Evolutionary conservation across 2,329 filamentous ascomycete species (phyloP).

Genomic region (Byssochlamys sp.): DNA sequence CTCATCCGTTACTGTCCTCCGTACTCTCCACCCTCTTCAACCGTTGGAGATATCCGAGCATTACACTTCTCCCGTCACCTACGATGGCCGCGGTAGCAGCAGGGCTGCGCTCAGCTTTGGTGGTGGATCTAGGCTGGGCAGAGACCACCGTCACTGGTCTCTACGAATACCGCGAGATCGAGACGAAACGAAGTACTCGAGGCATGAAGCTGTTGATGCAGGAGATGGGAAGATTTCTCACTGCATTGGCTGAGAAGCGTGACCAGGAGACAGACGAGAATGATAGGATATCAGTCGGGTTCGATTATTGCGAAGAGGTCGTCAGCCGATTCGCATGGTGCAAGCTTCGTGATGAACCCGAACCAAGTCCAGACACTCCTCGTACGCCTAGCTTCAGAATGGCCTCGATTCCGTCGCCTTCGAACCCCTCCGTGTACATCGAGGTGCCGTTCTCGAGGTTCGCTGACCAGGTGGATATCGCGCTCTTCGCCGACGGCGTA

Average conservation of each 20-base stretch:
- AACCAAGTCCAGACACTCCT: constrained; percentile 3
- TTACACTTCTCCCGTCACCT: constrained; percentile 71
- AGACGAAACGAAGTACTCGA: constrained; percentile 59
- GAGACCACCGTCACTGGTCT: constrained; percentile 79
- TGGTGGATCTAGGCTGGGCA: constrained; percentile 85
- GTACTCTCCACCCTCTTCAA: constrained; percentile 70
- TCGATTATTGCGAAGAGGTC: constrained; percentile 75
- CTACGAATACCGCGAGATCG: constrained; percentile 81
- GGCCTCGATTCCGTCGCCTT: constrained; percentile 37
- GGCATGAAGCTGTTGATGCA: constrained; percentile 64
- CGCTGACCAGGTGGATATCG: constrained; percentile 63
- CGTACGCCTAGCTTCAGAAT: constrained; percentile 21
- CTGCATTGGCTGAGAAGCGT: constrained; percentile 12
- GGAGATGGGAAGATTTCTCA: constrained; percentile 48
- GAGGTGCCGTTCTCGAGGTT: constrained; percentile 61
- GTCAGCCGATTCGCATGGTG: constrained; percentile 72
- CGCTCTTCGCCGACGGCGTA: constrained; percentile 56
- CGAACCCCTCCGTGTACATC: constrained; percentile 35
- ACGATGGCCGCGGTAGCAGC: constrained; percentile 67
- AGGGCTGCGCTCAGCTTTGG: constrained; percentile 72
- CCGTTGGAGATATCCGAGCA: constrained; percentile 66
- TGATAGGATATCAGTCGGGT: constrained; percentile 44
- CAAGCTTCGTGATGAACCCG: constrained; percentile 14
- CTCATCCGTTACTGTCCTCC: constrained; percentile 66
- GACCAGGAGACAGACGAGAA: constrained; percentile 22